Percentiles rank a stretch among this genome's conserved stretches.
phyloP scores from a whole-genome alignment of 129 eudicot species.

The Dittrichia graveolens region DNA sequence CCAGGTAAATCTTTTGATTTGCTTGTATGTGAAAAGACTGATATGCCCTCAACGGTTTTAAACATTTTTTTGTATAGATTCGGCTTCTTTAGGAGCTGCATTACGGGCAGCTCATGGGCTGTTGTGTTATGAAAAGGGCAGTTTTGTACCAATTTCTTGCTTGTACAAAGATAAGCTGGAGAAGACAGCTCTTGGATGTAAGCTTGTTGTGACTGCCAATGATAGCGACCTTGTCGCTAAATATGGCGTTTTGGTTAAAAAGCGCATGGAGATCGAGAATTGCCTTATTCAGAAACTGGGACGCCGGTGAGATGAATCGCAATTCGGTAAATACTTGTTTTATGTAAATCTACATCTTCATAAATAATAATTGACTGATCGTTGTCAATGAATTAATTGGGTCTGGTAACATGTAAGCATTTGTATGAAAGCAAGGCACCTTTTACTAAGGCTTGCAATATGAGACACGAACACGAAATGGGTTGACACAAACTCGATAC shows the following conservation, averaged over 20 bases:
- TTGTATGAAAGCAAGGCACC: too few relatives aligned
- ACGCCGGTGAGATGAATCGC: constrained; percentile 37
- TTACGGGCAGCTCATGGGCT: constrained; percentile 97
- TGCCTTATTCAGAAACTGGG: constrained; percentile 65
- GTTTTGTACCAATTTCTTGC: constrained; percentile 61
- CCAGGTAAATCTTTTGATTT: constrained; percentile 46
- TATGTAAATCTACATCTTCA: not conserved
- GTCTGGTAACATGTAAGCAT: too few relatives aligned
- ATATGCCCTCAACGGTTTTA: not conserved
- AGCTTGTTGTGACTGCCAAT: constrained; percentile 63
- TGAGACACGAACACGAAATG: too few relatives aligned
- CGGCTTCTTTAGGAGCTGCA: constrained; percentile 95
- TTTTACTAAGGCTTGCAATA: too few relatives aligned
- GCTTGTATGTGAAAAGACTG: not conserved
- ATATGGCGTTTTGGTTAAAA: constrained; percentile 67
- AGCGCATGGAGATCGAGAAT: constrained; percentile 78
- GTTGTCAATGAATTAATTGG: too few relatives aligned
- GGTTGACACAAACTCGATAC: too few relatives aligned
- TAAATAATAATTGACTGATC: too few relatives aligned
- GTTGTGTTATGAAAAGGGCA: constrained; percentile 70
- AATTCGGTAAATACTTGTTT: not conserved
- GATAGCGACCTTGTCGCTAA: constrained; percentile 56
- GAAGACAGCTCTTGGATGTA: constrained; percentile 68
- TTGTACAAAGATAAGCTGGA: constrained; percentile 71
- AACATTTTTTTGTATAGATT: constrained; percentile 46